Evolutionary conservation across 768 basidiomycete genomes (phyloP), one percentile per base, ranked within the genome.

Genomic region (Boletus rubescentipes): DNA sequence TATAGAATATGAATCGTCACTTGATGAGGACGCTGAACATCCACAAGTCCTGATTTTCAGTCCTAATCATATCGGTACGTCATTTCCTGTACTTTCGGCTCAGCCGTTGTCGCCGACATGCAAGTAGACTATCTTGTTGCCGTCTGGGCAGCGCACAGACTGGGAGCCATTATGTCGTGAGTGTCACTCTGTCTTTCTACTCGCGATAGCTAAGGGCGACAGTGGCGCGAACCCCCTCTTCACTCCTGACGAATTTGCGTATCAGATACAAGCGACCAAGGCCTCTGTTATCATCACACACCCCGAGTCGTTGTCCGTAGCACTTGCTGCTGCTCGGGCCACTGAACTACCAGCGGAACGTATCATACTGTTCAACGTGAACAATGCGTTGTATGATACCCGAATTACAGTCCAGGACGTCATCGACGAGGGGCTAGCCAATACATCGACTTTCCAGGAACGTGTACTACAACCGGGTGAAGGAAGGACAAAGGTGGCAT

Each of bases 401-500:
- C 67, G 65, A 18, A 57, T 61, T 12, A 79, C 78, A 0, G 66
- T 88, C 5, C 72, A 82, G 21, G 66, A 66, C 23, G 59, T 89
- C 20, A 69, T 88, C 14, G 57, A 74, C 41, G 71, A 76, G 31
- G 87, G 87, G 4, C 67, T 80, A 4, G 62, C 67, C 3, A 63
- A 65, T 37, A 64, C 68, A 2, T 58, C 68, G 1, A 49, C 64
- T 10, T 87, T 80, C 54, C 69, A 68, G 7, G 86, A 89, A 64
- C 73, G 78, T 29, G 75, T 59, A 34, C 67, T 90, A 38, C 65
- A 55, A 4, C 75, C 76, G 0, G 84, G 85, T 2, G 88, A 90
- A 69, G 86, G 73, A 16, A 86, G 75, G 68, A 84, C 78, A 11
- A 90, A 87, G 64, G 64, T 89, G 14, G 88, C 89, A 0, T 82